phyloP scores from a whole-genome alignment of 2,329 filamentous ascomycete species.

The Claviceps africana region DNA sequence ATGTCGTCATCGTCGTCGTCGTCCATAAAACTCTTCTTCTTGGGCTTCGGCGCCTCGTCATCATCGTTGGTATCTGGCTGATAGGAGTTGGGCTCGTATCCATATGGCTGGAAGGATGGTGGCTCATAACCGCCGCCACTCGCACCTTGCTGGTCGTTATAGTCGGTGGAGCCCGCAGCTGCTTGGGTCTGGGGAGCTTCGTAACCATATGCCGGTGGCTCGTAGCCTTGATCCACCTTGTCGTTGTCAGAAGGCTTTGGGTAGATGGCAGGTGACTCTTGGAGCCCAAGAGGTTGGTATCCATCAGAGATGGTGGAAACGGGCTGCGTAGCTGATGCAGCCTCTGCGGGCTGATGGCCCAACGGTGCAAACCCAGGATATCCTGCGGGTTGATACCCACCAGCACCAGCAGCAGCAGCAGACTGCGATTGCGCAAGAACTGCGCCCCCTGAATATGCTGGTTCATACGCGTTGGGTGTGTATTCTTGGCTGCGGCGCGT shows the following conservation, averaged over 20 bases:
- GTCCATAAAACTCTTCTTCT: constrained; percentile 70
- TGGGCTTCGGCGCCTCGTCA: constrained; percentile 41
- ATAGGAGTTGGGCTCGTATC: constrained; percentile 44
- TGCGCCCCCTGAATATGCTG: constrained; percentile 13
- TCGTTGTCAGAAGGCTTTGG: constrained; percentile 6
- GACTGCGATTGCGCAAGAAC: constrained; percentile 5
- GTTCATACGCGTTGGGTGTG: constrained; percentile 23
- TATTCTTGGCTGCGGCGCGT: not conserved
- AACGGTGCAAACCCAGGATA: constrained; percentile 3
- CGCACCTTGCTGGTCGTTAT: constrained; percentile 12
- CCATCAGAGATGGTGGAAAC: constrained; percentile 6
- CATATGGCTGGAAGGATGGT: constrained; percentile 45
- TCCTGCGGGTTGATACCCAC: constrained; percentile 9
- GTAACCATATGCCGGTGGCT: constrained; percentile 36
- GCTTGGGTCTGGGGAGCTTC: constrained; percentile 28
- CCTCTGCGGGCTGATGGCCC: constrained; percentile 15
- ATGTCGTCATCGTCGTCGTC: constrained; percentile 61
- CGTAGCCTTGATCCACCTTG: constrained; percentile 22
- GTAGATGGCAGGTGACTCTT: constrained; percentile 12
- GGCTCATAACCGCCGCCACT: constrained; percentile 41
- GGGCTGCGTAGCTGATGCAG: not conserved
- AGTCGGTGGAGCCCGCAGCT: constrained; percentile 9
- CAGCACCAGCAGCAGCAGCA: constrained; percentile 5
- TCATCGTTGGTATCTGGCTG: constrained; percentile 36
- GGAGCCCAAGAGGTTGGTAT: constrained; percentile 18